Evolutionary conservation across 2,329 filamentous ascomycete genomes (phyloP).

Genomic region (Cercospora beticola): DNA sequence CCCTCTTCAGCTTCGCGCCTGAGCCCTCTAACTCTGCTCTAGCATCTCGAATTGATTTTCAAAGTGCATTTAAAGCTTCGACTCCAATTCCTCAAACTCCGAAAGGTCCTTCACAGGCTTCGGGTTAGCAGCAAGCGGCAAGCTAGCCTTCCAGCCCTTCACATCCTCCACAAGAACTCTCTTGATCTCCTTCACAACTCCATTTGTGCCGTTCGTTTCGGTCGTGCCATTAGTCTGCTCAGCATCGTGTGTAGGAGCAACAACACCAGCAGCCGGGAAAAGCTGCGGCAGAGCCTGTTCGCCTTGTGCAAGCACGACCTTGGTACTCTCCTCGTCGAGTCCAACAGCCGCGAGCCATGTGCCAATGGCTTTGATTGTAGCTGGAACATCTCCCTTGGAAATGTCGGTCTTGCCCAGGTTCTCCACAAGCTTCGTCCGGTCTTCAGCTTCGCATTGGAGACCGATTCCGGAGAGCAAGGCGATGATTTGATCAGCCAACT

Average conservation of each 20-base stretch:
- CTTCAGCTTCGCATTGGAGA: slow-evolving; percentile 42
- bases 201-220: slow-evolving; percentile 37
- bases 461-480: slow-evolving; percentile 52
- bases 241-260: slow-evolving; percentile 6
- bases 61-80: slow-evolving; percentile 63
- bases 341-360: slow-evolving; percentile 43
- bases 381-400: slow-evolving; percentile 37
- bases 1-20: background rate
- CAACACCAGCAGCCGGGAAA: slow-evolving; percentile 35
- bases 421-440: slow-evolving; percentile 44
- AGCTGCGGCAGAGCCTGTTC: slow-evolving; percentile 50
- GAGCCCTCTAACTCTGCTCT: background rate
- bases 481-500: slow-evolving; percentile 45
- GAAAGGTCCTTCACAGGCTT: slow-evolving; percentile 71
- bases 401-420: slow-evolving; percentile 50
- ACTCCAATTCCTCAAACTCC: slow-evolving; percentile 80
- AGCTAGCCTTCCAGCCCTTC: slow-evolving; percentile 72
- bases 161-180: slow-evolving; percentile 73
- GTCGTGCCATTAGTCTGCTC: slow-evolving; percentile 37
- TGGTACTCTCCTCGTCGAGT: slow-evolving; percentile 51
- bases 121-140: slow-evolving; percentile 71
- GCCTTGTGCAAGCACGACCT: slow-evolving; percentile 51
- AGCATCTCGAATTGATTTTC: no score
- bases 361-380: slow-evolving; percentile 47
- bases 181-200: slow-evolving; percentile 50